These are phyloP conservation scores for Theobroma cacao DNA, from an alignment of 345 rosid genomes.

Conservation along the genomic window DNA sequence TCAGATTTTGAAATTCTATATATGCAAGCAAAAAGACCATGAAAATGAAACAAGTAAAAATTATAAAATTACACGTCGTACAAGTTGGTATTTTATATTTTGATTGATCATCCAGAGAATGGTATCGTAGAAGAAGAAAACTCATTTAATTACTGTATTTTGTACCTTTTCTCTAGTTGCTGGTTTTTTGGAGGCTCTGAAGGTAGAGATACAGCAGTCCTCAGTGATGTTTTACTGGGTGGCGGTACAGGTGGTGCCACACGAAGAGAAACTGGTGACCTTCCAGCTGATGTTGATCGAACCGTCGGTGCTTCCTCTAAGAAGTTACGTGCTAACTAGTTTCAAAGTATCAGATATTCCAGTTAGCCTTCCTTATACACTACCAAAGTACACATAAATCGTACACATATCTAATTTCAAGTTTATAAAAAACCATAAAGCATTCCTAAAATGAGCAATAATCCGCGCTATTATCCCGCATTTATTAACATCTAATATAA, in stretches of 20 bases:
- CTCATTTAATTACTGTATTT: background rate
- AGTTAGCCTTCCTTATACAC: constrained; percentile 20
- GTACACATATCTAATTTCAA: background rate
- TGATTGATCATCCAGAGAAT: background rate
- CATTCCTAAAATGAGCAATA: background rate
- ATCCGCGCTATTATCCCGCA: constrained; percentile 14
- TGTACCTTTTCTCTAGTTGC: constrained; percentile 60
- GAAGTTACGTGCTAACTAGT: constrained; percentile 53
- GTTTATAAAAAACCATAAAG: background rate
- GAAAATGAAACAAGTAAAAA: background rate
- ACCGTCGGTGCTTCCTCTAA: constrained; percentile 43
- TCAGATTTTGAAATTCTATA: background rate
- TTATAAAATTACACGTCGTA: background rate
- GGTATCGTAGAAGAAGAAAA: background rate
- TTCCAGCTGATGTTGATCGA: constrained; percentile 60
- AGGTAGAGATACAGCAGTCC: constrained; percentile 59
- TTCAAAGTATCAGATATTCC: constrained; percentile 8
- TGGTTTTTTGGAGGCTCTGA: constrained; percentile 66
- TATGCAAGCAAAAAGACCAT: constrained; percentile 5
- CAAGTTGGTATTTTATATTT: background rate
- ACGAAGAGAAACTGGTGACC: constrained; percentile 49
- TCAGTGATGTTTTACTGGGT: constrained; percentile 53
- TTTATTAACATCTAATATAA: background rate
- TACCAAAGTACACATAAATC: background rate
- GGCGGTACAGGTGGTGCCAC: constrained; percentile 57